Percentiles rank a stretch among this genome's conserved stretches.
Evolutionary conservation across 768 basidiomycete species (phyloP).

Genomic region (Termitomyces sp.): DNA sequence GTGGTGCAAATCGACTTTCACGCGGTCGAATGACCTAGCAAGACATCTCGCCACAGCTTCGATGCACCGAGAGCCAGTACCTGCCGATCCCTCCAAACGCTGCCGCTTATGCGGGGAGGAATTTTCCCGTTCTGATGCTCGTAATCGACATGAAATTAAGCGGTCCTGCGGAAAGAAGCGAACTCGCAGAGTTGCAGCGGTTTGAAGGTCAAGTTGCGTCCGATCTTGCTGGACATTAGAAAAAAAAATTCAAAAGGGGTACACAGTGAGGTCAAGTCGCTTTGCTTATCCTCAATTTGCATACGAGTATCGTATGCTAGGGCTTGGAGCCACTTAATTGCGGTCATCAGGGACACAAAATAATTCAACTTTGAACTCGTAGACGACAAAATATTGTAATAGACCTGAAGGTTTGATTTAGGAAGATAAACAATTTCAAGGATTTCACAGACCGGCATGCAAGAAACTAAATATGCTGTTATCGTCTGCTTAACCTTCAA

Average conservation of each 20-base stretch:
- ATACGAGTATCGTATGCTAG: not conserved
- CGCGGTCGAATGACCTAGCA: conserved; percentile 20
- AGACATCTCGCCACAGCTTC: conserved; percentile 23
- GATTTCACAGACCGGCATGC: not conserved
- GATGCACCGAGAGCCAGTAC: conserved; percentile 17
- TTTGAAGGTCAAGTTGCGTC: not conserved
- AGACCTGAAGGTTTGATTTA: conserved; percentile 10
- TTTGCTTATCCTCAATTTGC: conserved; percentile 5
- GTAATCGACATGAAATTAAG: conserved; percentile 23
- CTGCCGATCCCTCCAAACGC: conserved; percentile 11
- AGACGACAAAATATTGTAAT: conserved; percentile 1
- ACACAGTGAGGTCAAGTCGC: not conserved
- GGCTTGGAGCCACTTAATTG: not conserved
- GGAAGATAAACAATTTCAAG: conserved; percentile 5
- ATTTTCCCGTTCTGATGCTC: conserved; percentile 27
- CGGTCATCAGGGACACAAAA: not conserved
- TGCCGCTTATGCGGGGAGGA: conserved; percentile 21
- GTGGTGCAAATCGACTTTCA: conserved; percentile 25
- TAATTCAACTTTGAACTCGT: conserved; percentile 1
- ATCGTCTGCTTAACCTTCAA: not conserved
- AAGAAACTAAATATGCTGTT: not conserved
- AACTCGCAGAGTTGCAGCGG: conserved; percentile 4
- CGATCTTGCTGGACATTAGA: not conserved
- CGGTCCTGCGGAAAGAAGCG: conserved; percentile 24
- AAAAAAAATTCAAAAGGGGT: not conserved